Base-by-base conservation (phyloP, 768 basidiomycete genomes). In the Amanita muscaria region DNA sequence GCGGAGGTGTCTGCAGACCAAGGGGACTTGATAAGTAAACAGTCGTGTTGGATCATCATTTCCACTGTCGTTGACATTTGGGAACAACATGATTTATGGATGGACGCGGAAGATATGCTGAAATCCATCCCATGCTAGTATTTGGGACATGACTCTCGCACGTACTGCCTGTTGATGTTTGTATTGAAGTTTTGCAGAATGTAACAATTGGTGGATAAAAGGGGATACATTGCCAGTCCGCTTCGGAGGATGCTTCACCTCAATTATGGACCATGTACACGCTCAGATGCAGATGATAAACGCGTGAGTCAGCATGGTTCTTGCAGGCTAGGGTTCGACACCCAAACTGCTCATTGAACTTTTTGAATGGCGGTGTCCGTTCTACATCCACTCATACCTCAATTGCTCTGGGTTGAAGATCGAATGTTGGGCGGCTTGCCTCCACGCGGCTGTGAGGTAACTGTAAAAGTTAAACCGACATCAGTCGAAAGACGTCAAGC, bases 61-160 rank as follows among this genome's bases (percentile, higher is more conserved):
- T 64, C 79, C 5, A 73, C 74, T 1, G 64, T 90, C 37, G 71
- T 74, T 19, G 74, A 72, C 15, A 59, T 81, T 2, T 91, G 88
- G 88, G 80, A 76, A 18, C 88, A 91, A 64, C 70, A 66, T 41
- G 88, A 91, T 58, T 62, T 91, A 32, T 91, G 87, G 88, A 64
- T 64, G 60, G 87, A 89, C 55, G 85, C 81, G 16, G 77, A 80
- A 54, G 65, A 61, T n/a, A 64, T 69, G 51, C 54, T 85, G 25
- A 57, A 48, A 47, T 41, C 53, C 25, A 42, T 60, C 47, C 38
- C 44, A 48, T 21, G 15, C 18, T 47, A 19, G 30, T 16, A 12
- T 29, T 29, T 6, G 6, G 6, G 27, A 6, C 12, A 29, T 12
- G 27, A 12, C 27, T 12, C 12, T 6, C 7, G 7, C 27, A 29